Evolutionary conservation across 2,329 filamentous ascomycete species (phyloP).

Genomic region (Aureobasidium leucospermi): DNA sequence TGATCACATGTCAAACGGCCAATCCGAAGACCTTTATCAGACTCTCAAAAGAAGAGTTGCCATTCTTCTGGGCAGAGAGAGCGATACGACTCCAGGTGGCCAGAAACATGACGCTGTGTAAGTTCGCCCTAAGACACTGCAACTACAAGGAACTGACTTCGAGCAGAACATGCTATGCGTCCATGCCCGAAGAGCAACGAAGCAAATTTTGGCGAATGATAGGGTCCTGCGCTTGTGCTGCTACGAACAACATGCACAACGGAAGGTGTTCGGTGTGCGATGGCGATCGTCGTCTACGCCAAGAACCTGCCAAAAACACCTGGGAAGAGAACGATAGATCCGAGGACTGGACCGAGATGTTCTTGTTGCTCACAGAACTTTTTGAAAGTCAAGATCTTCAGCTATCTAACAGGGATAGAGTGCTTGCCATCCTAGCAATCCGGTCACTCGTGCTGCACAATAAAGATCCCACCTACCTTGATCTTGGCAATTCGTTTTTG

Average conservation of each 20-base stretch:
- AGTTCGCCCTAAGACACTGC: not conserved
- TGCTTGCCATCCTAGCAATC: slow-evolving; percentile 65
- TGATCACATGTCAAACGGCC: not conserved
- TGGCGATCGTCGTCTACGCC: not conserved
- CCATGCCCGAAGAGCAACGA: slow-evolving; percentile 15
- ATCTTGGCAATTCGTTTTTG: slow-evolving; percentile 58
- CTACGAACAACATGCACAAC: not conserved
- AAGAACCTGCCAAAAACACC: not conserved
- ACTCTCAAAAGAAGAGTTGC: not conserved
- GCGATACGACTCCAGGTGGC: not conserved
- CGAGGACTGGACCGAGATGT: slow-evolving; percentile 27
- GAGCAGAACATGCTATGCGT: slow-evolving; percentile 19
- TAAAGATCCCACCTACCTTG: slow-evolving; percentile 50
- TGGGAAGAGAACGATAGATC: slow-evolving; percentile 10
- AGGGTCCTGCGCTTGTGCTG: slow-evolving; percentile 9
- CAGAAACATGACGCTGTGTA: not conserved
- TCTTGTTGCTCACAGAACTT: slow-evolving; percentile 12
- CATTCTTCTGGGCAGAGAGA: not conserved
- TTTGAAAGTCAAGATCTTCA: slow-evolving; percentile 14
- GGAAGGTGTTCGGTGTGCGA: slow-evolving; percentile 7
- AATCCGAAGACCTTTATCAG: not conserved
- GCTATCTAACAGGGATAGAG: slow-evolving; percentile 47
- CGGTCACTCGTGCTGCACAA: slow-evolving; percentile 64
- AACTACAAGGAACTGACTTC: not conserved
- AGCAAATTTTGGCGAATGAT: slow-evolving; percentile 10